Evolutionary conservation across 2,329 filamentous ascomycete species (phyloP).

Genomic region (Penicillium brasilianum): DNA sequence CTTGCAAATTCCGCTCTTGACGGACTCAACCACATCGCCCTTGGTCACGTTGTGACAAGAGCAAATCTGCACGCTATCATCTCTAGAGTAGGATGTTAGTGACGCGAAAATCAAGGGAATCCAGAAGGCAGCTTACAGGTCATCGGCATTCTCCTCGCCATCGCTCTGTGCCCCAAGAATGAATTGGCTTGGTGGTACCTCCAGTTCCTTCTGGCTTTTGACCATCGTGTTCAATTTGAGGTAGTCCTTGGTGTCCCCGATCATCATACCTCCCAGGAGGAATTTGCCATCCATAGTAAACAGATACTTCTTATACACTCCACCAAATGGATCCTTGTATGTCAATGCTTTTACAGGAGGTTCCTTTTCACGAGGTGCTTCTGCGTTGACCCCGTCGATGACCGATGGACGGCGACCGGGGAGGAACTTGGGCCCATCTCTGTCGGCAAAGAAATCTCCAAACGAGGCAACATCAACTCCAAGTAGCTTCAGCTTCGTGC

Average conservation of each 20-base stretch:
- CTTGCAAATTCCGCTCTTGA: slow-evolving; percentile 81
- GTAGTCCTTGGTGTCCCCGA: slow-evolving; percentile 89
- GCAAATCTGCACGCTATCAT: slow-evolving; percentile 86
- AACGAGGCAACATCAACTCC: slow-evolving; percentile 93
- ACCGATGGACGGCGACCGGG: slow-evolving; percentile 59
- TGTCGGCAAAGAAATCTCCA: slow-evolving; percentile 89
- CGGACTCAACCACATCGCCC: slow-evolving; percentile 71
- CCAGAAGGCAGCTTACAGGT: slow-evolving; percentile 58
- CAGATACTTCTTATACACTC: slow-evolving; percentile 92
- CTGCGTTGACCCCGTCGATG: slow-evolving; percentile 50
- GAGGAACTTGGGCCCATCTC: slow-evolving; percentile 78
- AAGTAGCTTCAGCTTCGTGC: slow-evolving; percentile 87
- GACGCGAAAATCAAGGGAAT: not conserved
- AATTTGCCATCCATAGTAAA: slow-evolving; percentile 91
- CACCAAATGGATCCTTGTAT: slow-evolving; percentile 85
- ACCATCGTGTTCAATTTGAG: slow-evolving; percentile 87
- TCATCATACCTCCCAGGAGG: slow-evolving; percentile 95
- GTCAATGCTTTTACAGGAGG: slow-evolving; percentile 79
- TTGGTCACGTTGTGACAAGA: slow-evolving; percentile 94
- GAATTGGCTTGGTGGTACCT: slow-evolving; percentile 78
- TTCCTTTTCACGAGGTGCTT: slow-evolving; percentile 45
- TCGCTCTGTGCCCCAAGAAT: slow-evolving; percentile 78
- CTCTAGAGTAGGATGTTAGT: slow-evolving; percentile 42
- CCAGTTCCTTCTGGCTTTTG: slow-evolving; percentile 78
- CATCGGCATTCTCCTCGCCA: slow-evolving; percentile 74